phyloP scores from a whole-genome alignment of 192 early-diverging fungal species.

The Coemansia aciculifera region DNA sequence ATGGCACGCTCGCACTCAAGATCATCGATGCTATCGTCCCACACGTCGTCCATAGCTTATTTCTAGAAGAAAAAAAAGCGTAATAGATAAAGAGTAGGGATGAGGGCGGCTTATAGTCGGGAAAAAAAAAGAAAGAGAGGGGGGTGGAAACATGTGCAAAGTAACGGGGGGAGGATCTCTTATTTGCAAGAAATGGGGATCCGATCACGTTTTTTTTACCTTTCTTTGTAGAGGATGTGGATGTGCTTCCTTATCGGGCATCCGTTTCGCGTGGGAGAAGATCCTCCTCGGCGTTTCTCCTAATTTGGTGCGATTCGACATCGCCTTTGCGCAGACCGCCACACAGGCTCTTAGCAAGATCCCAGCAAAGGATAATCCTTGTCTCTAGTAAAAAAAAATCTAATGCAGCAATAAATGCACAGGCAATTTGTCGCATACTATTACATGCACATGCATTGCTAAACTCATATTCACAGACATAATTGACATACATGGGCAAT shows the following conservation, averaged over 20 bases:
- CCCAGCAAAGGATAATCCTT: background rate
- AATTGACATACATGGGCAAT: background rate
- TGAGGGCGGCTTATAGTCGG: background rate
- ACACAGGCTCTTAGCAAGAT: background rate
- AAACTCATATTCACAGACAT: background rate
- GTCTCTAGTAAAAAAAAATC: background rate
- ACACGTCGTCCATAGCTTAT: constrained; percentile 8
- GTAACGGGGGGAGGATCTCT: background rate
- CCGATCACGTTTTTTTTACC: background rate
- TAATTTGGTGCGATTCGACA: background rate
- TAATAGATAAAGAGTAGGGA: background rate
- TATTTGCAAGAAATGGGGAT: constrained; percentile 1
- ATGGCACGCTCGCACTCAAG: constrained; percentile 24
- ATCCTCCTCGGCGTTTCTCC: background rate
- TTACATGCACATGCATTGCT: background rate
- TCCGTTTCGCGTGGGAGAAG: background rate
- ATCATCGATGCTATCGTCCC: constrained; percentile 9
- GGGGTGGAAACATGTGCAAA: background rate
- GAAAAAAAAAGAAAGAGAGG: background rate
- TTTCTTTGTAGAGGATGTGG: background rate
- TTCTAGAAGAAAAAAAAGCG: background rate
- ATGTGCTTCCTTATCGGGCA: background rate
- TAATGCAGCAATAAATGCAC: background rate
- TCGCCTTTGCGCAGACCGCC: background rate
- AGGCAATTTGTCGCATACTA: background rate